Base-by-base conservation (phyloP, 192 early-diverging fungal species). In the Chytriomyces confervae region DNA sequence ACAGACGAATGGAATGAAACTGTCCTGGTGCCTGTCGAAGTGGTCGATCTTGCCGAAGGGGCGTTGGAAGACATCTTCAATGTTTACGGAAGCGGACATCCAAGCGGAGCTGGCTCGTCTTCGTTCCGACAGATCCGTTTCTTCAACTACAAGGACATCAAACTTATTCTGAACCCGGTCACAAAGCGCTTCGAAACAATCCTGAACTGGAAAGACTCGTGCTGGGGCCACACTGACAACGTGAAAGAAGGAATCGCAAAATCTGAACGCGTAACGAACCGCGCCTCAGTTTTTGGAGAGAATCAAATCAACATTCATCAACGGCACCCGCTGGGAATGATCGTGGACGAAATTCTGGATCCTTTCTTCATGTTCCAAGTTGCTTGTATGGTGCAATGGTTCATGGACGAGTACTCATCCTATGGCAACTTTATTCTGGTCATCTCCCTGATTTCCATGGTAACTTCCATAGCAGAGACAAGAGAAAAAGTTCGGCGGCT, bases 371-470 rank as follows among this genome's bases (percentile, higher is more conserved):
- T 91, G 16, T 88, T 91, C 66, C 86, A 88, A 79, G 80, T 86
- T 45, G 81, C 85, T 5, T 87, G 81, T 71, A 86, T 87, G 61
- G 80, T 89, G 29, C 82, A 88, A 8, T 89, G 88, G 98, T 92
- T 87, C 72, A 74, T 91, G 27, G 98, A 99, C 70, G 89, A 96
- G 80, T 99, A 99, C 83, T 93, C 94, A 69, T 96, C 96, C 82
- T 99, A 98, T 77, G 98, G 96, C 0, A 83, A 86, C 20, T 97
- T 95, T 78, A 98, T 99, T 67, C 86, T 97, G 66, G 66, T 97
- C 11, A 96, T 98, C 62, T 94, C 94, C 11, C 89, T 90, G 0
- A 83, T 90, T 18, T 94, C 94, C 11, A 91, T 96, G 10, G 75
- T 92, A 45, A 86, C 88, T 13, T 95, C 96, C 4, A 84, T 97